A percentile compares a stretch with the other conserved stretches of the same genome.
These are phyloP conservation scores for Blastobotrys terrestris DNA, from an alignment of 805 yeast genomes.

Conservation along the genomic window DNA sequence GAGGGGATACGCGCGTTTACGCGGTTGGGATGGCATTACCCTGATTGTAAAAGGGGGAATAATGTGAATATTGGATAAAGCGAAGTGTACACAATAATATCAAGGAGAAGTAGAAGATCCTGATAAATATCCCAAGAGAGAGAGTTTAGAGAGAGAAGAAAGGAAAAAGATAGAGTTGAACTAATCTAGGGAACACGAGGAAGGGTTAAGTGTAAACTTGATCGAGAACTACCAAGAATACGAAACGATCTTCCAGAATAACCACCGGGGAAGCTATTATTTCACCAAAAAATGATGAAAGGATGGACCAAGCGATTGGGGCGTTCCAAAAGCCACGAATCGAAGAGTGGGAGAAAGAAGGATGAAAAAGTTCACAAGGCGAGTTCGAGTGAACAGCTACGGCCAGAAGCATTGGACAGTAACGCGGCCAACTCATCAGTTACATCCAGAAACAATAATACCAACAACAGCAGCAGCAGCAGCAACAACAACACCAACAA, in stretches of 20 bases:
- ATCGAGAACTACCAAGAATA: not conserved
- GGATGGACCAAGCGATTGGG: conserved; percentile 34
- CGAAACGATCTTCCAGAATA: not conserved
- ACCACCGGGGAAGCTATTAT: not conserved
- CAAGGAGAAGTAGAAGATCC: no score
- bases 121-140: no score
- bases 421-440: conserved; percentile 11
- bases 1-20: not conserved
- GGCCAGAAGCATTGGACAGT: conserved; percentile 14
- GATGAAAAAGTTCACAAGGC: conserved; percentile 8
- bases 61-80: not conserved
- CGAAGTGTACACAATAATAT: not conserved
- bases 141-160: no score
- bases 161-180: not conserved
- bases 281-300: conserved; percentile 28
- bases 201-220: conserved; percentile 2
- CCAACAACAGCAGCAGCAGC: conserved; percentile 4
- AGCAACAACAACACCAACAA: conserved; percentile 2
- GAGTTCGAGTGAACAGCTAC: conserved; percentile 10
- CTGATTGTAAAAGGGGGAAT: not conserved
- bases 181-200: not conserved
- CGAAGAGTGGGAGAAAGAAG: conserved; percentile 10
- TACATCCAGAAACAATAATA: not conserved
- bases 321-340: conserved; percentile 16
- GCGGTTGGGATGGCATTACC: not conserved